Conservation (phyloP, 345 rosid genomes). For the Pistacia vera region DNA sequence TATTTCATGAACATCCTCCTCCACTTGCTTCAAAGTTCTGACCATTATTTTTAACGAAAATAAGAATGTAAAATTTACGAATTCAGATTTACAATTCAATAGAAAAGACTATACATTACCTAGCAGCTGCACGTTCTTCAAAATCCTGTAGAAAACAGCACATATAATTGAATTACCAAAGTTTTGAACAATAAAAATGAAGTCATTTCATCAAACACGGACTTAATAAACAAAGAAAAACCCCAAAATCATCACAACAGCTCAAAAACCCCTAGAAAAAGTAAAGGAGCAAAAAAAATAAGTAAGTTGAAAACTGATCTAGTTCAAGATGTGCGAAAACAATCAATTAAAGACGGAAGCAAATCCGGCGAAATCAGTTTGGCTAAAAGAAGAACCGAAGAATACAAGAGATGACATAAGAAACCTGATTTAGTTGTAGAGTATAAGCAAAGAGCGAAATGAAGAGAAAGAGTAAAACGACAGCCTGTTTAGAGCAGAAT, state of each 20-base stretch:
- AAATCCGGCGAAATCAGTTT: too few species aligned
- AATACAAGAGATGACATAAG: neutral
- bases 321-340: neutral
- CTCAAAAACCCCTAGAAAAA: neutral
- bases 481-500: constrained; percentile 9
- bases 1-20: constrained; percentile 38
- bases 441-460: constrained; percentile 19
- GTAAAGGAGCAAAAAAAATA: neutral
- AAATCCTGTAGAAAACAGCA: constrained; percentile 37
- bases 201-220: neutral
- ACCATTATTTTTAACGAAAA: neutral
- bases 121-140: constrained; percentile 37
- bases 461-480: constrained; percentile 26
- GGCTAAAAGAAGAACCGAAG: too few species aligned
- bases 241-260: neutral
- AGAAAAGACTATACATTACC: constrained; percentile 32
- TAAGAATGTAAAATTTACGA: too few species aligned
- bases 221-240: neutral
- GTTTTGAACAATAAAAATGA: too few species aligned
- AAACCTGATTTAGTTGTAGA: constrained; percentile 18
- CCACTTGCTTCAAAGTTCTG: constrained; percentile 33
- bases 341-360: too few species aligned
- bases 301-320: neutral
- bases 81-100: neutral
- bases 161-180: constrained; percentile 1